These are phyloP conservation scores for Aspergillus pseudoglaucus DNA, from an alignment of 2,329 filamentous ascomycete species.

Conservation along the genomic window DNA sequence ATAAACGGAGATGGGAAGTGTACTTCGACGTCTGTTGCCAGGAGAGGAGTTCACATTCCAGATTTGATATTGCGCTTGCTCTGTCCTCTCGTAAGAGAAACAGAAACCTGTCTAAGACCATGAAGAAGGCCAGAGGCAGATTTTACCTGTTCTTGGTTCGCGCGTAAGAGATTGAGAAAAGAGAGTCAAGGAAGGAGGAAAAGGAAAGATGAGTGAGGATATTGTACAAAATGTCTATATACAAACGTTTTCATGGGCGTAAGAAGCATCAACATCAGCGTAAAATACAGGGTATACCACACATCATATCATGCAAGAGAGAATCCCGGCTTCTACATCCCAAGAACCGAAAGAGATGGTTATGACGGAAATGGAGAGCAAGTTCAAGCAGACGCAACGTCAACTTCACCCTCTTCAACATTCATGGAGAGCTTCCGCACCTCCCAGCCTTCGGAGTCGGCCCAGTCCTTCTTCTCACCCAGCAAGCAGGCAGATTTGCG, in stretches of 20 bases:
- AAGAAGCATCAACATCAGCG: constrained; percentile 10
- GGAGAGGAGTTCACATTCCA: constrained; percentile 22
- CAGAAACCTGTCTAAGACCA: constrained; percentile 47
- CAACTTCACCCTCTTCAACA: constrained; percentile 33
- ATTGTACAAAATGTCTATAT: constrained; percentile 19
- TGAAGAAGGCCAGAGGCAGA: constrained; percentile 43
- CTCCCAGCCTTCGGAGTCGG: constrained; percentile 62
- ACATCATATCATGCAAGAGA: neutral
- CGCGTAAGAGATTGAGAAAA: constrained; percentile 6
- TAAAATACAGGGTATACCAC: constrained; percentile 7
- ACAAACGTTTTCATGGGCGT: constrained; percentile 6
- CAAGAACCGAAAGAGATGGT: neutral
- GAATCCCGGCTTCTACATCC: too few species aligned
- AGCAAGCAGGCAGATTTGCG: constrained; percentile 63
- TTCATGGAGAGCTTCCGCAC: constrained; percentile 66
- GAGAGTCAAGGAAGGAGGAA: constrained; percentile 1
- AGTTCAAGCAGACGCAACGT: constrained; percentile 18
- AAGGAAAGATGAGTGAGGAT: constrained; percentile 7
- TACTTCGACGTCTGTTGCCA: constrained; percentile 13
- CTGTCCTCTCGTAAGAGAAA: constrained; percentile 7
- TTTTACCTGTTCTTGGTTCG: constrained; percentile 44
- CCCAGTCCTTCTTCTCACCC: constrained; percentile 76
- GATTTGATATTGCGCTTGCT: constrained; percentile 46
- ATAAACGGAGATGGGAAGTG: constrained; percentile 42
- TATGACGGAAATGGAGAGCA: neutral